Conservation (phyloP, 345 rosid species). For the Populus davidiana region DNA sequence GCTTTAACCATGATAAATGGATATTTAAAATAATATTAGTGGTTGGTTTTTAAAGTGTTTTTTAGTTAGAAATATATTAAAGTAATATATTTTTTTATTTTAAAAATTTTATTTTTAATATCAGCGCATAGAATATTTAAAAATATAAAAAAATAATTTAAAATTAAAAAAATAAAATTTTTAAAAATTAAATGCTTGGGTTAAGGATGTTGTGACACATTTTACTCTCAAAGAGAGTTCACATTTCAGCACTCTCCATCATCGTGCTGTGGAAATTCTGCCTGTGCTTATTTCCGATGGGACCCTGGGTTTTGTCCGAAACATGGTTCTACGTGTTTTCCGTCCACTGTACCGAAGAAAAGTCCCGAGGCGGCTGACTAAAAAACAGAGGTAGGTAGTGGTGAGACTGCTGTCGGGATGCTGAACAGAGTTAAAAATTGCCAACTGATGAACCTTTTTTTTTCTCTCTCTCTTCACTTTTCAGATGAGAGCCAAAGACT, state of each 20-base stretch:
- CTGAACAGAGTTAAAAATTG: neutral
- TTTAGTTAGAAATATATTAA: too few relatives aligned
- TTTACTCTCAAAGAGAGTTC: too few relatives aligned
- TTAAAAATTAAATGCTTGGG: too few relatives aligned
- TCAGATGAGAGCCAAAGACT: neutral
- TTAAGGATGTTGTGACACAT: too few relatives aligned
- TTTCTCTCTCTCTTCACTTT: neutral
- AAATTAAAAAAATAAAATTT: too few relatives aligned
- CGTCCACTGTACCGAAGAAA: neutral
- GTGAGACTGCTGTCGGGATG: neutral
- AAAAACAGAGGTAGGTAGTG: neutral
- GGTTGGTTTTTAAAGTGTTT: too few relatives aligned
- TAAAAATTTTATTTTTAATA: too few relatives aligned
- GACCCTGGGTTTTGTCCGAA: neutral
- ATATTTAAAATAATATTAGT: too few relatives aligned
- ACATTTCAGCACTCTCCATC: neutral
- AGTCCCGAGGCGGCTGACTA: neutral
- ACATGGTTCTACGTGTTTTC: neutral
- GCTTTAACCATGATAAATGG: too few relatives aligned
- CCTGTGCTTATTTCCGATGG: neutral
- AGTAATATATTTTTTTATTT: too few relatives aligned
- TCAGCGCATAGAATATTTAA: too few relatives aligned
- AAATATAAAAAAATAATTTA: too few relatives aligned
- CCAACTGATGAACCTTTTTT: neutral
- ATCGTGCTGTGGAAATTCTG: neutral